Conservation (phyloP, 1,284 basidiomycete species). For the Tilletiaria anomala region DNA sequence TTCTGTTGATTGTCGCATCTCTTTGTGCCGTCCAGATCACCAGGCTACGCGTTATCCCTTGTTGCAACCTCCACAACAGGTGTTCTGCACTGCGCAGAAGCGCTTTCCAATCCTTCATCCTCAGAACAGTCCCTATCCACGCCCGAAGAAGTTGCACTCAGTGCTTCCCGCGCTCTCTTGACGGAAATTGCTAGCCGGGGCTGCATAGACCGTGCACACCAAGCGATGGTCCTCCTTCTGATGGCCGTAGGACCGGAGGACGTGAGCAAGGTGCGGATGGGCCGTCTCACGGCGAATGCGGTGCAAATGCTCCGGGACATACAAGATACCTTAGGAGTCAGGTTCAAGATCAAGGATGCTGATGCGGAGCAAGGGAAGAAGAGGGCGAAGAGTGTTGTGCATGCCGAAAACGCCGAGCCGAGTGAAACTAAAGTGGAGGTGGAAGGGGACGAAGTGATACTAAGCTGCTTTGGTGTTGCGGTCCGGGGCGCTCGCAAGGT, state of each 20-base stretch:
- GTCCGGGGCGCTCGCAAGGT: too few relatives aligned
- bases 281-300: constrained; percentile 54
- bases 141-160: constrained; percentile 79
- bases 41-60: constrained; percentile 82
- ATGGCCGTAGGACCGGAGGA: constrained; percentile 95
- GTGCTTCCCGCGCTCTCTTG: constrained; percentile 63
- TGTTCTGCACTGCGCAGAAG: constrained; percentile 74
- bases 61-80: constrained; percentile 84
- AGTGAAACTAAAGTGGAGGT: too few relatives aligned
- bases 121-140: constrained; percentile 42
- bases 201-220: constrained; percentile 79
- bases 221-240: constrained; percentile 70
- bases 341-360: constrained; percentile 44
- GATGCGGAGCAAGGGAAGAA: too few relatives aligned
- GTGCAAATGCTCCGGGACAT: constrained; percentile 80
- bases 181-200: constrained; percentile 67
- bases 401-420: too few relatives aligned
- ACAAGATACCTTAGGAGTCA: constrained; percentile 59
- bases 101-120: constrained; percentile 47
- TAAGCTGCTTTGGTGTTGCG: too few relatives aligned
- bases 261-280: constrained; percentile 74
- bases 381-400: too few relatives aligned
- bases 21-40: constrained; percentile 46
- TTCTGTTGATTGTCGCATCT: neutral
- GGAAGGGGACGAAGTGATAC: too few relatives aligned